A percentile compares a stretch with the other conserved stretches of the same genome.
phyloP scores from a whole-genome alignment of 768 basidiomycete genomes.

The Paxillus involutus region DNA sequence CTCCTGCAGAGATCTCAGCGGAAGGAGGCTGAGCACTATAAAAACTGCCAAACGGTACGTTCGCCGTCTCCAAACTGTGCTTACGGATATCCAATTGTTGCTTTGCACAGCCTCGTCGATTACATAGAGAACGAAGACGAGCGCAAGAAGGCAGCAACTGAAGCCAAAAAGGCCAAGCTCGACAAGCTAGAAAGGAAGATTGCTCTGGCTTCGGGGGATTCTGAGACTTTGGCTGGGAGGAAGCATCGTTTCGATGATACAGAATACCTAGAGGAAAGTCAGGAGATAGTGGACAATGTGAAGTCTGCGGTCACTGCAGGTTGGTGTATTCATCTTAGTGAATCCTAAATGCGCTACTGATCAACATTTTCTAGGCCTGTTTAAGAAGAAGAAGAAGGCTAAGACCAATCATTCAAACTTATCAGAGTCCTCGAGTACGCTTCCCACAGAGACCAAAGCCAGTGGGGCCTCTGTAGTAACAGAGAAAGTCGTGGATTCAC shows the following conservation, averaged over 20 bases:
- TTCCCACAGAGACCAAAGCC: slow-evolving; percentile 6
- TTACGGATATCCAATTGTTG: neutral
- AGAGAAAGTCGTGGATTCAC: neutral
- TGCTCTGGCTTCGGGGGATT: slow-evolving; percentile 35
- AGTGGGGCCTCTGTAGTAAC: neutral
- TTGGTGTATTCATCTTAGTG: slow-evolving; percentile 31
- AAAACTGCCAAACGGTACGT: slow-evolving; percentile 93
- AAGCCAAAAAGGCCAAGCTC: slow-evolving; percentile 79
- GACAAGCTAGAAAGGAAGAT: slow-evolving; percentile 84
- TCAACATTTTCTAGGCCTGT: slow-evolving; percentile 48
- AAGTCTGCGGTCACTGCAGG: slow-evolving; percentile 88
- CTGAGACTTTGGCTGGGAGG: slow-evolving; percentile 60
- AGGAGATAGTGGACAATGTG: slow-evolving; percentile 88
- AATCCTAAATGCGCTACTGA: slow-evolving; percentile 5
- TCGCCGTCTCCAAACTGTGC: neutral
- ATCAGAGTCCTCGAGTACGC: slow-evolving; percentile 22
- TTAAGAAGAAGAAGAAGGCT: slow-evolving; percentile 76
- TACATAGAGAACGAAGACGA: slow-evolving; percentile 85
- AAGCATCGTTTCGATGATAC: slow-evolving; percentile 92
- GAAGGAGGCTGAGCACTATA: slow-evolving; percentile 86
- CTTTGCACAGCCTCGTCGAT: slow-evolving; percentile 61
- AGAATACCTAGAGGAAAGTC: slow-evolving; percentile 88
- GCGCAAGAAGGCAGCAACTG: slow-evolving; percentile 73
- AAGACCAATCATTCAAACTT: slow-evolving; percentile 37
- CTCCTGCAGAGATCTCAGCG: slow-evolving; percentile 89